These are phyloP conservation scores for Colletotrichum eleusines DNA, from an alignment of 2,329 filamentous ascomycete genomes.

Conservation along the genomic window DNA sequence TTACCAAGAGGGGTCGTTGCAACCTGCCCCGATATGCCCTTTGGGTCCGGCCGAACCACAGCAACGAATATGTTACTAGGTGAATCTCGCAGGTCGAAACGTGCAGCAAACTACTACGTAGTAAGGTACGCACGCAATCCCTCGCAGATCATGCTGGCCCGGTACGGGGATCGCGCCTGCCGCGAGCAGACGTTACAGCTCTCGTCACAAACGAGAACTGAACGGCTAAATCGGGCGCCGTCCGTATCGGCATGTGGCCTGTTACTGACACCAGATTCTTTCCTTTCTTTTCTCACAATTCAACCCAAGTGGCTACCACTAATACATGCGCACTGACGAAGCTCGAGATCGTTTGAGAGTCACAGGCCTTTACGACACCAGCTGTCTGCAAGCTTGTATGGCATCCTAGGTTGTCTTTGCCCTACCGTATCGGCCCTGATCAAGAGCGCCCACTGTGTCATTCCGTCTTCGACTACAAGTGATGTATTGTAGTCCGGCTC, in stretches of 20 bases:
- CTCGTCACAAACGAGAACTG: constrained; percentile 25
- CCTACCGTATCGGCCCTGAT: not conserved
- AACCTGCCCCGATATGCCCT: not conserved
- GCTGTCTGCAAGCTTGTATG: constrained; percentile 4
- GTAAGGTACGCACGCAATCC: no score
- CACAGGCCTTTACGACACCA: constrained; percentile 10
- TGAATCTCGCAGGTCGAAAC: not conserved
- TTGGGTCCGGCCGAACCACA: not conserved
- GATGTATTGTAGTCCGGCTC: not conserved
- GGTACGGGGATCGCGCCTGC: not conserved
- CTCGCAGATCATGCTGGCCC: not conserved
- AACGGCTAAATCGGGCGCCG: not conserved
- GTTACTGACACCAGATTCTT: not conserved
- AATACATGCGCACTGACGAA: constrained; percentile 20
- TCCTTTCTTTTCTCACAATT: constrained; percentile 25
- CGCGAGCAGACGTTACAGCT: not conserved
- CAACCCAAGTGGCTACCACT: constrained; percentile 2
- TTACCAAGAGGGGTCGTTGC: not conserved
- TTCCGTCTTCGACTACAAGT: not conserved
- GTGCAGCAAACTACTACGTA: not conserved
- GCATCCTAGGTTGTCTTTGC: constrained; percentile 2
- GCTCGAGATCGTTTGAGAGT: constrained; percentile 6
- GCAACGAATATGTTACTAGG: not conserved
- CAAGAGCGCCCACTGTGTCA: not conserved
- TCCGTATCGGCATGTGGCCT: not conserved